phyloP scores from a whole-genome alignment of 2,329 filamentous ascomycete genomes.

The Penicillium brevicompactum region DNA sequence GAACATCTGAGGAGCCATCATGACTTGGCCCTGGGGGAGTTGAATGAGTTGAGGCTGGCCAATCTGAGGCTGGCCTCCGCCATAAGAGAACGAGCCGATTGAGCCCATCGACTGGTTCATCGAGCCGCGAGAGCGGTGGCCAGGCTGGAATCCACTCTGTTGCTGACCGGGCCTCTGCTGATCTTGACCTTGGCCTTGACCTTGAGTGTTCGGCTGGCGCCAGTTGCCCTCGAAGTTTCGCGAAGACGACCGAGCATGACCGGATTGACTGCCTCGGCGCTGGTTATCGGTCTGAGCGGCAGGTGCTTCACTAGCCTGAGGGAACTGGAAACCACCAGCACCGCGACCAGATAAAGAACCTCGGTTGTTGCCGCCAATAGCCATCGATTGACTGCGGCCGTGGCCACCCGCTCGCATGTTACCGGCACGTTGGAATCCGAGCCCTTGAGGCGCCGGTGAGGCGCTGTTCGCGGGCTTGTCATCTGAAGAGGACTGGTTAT shows the following conservation, averaged over 20 bases:
- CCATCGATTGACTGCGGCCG: slow-evolving; percentile 52
- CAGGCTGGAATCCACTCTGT: slow-evolving; percentile 80
- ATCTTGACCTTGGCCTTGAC: slow-evolving; percentile 46
- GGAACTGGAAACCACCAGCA: slow-evolving; percentile 73
- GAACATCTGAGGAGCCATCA: slow-evolving; percentile 82
- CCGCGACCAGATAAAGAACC: slow-evolving; percentile 64
- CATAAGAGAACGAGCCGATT: slow-evolving; percentile 84
- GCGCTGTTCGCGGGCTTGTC: slow-evolving; percentile 43
- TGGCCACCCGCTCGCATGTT: slow-evolving; percentile 84
- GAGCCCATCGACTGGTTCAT: slow-evolving; percentile 83
- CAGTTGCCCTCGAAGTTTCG: slow-evolving; percentile 98
- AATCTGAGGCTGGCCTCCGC: slow-evolving; percentile 39
- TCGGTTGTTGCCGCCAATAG: slow-evolving; percentile 65
- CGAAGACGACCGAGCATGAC: slow-evolving; percentile 80
- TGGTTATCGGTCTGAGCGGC: slow-evolving; percentile 65
- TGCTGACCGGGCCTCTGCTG: slow-evolving; percentile 66
- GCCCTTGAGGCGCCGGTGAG: slow-evolving; percentile 61
- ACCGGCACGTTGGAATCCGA: slow-evolving; percentile 67
- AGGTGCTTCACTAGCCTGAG: slow-evolving; percentile 56
- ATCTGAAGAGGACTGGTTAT: slow-evolving; percentile 59
- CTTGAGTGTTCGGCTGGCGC: slow-evolving; percentile 73
- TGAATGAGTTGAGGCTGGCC: slow-evolving; percentile 86
- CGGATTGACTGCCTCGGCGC: slow-evolving; percentile 70
- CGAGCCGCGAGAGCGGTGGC: slow-evolving; percentile 82
- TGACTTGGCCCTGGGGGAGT: slow-evolving; percentile 78